Evolutionary conservation across 306 rosid genomes (phyloP).

Genomic region (Senna tora): DNA sequence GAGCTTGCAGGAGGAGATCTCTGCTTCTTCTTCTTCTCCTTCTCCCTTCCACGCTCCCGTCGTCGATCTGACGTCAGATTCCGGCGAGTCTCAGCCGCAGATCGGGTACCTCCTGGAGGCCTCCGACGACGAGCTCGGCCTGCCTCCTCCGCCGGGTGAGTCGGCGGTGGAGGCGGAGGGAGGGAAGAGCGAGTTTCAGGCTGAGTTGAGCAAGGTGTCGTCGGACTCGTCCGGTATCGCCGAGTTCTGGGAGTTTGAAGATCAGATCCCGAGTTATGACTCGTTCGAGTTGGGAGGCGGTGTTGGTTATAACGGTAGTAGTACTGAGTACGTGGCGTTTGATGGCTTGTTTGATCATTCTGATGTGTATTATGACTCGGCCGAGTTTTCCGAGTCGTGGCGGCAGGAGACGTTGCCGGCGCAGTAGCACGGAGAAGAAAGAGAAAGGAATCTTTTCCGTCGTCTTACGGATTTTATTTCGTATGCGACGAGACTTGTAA

Average conservation of each 20-base stretch:
- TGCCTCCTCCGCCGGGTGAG: conserved; percentile 71
- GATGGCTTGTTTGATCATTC: conserved; percentile 73
- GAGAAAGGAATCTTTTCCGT: not conserved
- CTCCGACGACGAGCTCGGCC: conserved; percentile 87
- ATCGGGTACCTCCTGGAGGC: conserved; percentile 78
- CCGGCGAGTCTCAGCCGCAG: conserved; percentile 74
- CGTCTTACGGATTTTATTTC: conserved; percentile 16
- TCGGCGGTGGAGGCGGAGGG: conserved; percentile 34
- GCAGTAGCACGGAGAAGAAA: conserved; percentile 38
- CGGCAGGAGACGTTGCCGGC: conserved; percentile 74
- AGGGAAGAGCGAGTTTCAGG: conserved; percentile 31
- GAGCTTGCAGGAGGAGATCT: conserved; percentile 83
- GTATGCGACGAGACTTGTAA: conserved; percentile 42
- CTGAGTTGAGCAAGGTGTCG: conserved; percentile 52
- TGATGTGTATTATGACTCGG: conserved; percentile 64
- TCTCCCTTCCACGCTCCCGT: conserved; percentile 47
- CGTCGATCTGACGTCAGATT: conserved; percentile 52
- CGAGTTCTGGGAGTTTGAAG: conserved; percentile 73
- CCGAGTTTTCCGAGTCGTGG: conserved; percentile 60
- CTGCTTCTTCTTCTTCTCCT: conserved; percentile 35
- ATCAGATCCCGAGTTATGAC: conserved; percentile 60
- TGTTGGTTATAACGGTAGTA: conserved; percentile 7
- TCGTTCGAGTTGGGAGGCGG: conserved; percentile 61
- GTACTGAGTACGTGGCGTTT: conserved; percentile 52
- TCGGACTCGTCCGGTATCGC: conserved; percentile 67